A percentile compares a stretch with the other conserved stretches of the same genome.
These are phyloP conservation scores for Nicotiana obtusifolia DNA, from an alignment of 257 asterid species.

Conservation along the genomic window DNA sequence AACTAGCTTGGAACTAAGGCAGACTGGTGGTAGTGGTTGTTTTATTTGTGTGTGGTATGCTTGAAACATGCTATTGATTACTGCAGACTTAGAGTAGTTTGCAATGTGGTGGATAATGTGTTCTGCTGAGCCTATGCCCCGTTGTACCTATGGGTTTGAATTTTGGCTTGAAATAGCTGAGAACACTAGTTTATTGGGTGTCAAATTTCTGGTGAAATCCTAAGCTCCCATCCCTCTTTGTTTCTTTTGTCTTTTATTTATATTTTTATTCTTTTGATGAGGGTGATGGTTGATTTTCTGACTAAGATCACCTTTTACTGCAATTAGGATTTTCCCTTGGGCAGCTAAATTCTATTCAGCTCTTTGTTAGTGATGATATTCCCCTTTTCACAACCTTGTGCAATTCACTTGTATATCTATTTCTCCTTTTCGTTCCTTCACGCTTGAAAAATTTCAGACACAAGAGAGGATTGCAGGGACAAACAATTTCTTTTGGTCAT, in stretches of 20 bases:
- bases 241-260: not conserved
- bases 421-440: not conserved
- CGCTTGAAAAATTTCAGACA: not conserved
- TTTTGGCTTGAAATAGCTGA: not conserved
- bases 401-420: not conserved
- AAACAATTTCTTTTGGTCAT: not conserved
- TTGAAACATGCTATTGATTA: not conserved
- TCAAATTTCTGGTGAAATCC: not conserved
- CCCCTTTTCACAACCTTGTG: not conserved
- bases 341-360: not conserved
- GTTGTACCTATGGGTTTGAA: not conserved
- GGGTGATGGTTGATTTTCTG: not conserved
- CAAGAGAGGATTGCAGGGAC: not conserved
- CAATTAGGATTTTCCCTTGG: not conserved
- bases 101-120: not conserved
- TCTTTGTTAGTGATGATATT: not conserved
- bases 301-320: not conserved
- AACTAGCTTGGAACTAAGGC: not conserved
- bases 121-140: not conserved
- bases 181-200: not conserved
- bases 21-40: not conserved
- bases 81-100: not conserved
- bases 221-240: not conserved
- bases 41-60: not conserved
- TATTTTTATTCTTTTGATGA: not conserved